Conservation (phyloP, 805 yeast genomes). For the Zygoascus ofunaensis region DNA sequence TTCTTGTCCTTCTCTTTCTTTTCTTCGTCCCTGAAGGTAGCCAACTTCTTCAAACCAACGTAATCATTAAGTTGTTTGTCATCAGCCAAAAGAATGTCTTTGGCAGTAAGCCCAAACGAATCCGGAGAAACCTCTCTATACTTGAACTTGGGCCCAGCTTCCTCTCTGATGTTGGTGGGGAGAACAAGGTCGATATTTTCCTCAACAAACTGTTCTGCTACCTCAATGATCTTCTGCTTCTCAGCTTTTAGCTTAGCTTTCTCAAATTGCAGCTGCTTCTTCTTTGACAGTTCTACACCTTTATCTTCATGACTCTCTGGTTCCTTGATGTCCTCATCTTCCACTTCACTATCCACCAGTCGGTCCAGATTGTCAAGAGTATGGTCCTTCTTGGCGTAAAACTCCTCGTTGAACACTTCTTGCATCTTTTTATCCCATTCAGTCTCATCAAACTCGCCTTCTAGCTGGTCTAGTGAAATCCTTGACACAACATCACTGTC, state of each 20-base stretch:
- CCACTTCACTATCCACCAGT: constrained; percentile 40
- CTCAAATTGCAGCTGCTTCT: constrained; percentile 30
- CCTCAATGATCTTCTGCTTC: constrained; percentile 49
- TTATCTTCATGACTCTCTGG: constrained; percentile 17
- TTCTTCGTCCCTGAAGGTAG: constrained; percentile 80
- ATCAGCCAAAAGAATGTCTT: constrained; percentile 85
- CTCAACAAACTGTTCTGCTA: constrained; percentile 74
- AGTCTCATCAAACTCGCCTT: constrained; percentile 79
- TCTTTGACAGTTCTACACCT: constrained; percentile 17
- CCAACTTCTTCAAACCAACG: constrained; percentile 84
- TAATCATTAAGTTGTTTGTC: constrained; percentile 77
- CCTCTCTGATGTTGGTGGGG: constrained; percentile 24
- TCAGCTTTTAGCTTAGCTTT: constrained; percentile 56
- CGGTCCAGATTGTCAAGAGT: constrained; percentile 46
- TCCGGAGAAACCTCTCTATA: constrained; percentile 96
- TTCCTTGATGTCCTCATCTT: constrained; percentile 22
- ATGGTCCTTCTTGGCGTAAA: constrained; percentile 60
- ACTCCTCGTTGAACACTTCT: constrained; percentile 77
- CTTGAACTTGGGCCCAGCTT: constrained; percentile 50
- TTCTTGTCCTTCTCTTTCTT: constrained; percentile 67
- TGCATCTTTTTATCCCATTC: constrained; percentile 88
- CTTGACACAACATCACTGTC: constrained; percentile 43
- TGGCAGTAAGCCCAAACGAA: constrained; percentile 70
- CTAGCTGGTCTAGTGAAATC: constrained; percentile 64
- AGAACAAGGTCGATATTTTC: constrained; percentile 54